A percentile compares a stretch with the other conserved stretches of the same genome.
Evolutionary conservation across 495 filamentous ascomycete species (phyloP).

Genomic region (Podospora pseudoanserina): DNA sequence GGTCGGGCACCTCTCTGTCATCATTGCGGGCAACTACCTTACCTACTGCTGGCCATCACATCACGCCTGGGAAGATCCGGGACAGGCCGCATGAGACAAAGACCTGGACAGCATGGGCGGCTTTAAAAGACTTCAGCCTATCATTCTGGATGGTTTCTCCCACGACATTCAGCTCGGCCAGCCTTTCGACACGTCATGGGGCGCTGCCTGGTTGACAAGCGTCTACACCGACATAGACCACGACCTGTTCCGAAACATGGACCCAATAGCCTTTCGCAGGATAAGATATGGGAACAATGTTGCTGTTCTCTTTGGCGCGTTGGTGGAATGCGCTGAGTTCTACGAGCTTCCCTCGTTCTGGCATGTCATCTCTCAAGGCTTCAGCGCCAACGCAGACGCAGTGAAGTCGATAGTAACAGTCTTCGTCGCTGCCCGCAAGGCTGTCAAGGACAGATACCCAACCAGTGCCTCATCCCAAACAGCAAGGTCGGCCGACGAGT

Average conservation of each 20-base stretch:
- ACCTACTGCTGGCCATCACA: too few species aligned
- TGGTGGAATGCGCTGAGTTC: slow-evolving; percentile 13
- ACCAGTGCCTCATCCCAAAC: slow-evolving; percentile 15
- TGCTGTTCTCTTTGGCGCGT: slow-evolving; percentile 23
- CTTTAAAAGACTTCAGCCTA: not conserved
- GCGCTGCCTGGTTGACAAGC: slow-evolving; percentile 16
- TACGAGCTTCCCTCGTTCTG: slow-evolving; percentile 20
- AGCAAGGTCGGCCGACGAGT: slow-evolving; percentile 23
- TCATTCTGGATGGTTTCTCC: slow-evolving; percentile 16
- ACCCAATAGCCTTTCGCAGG: slow-evolving; percentile 15
- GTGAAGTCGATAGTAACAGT: slow-evolving; percentile 10
- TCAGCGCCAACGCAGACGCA: slow-evolving; percentile 14
- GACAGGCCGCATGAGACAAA: too few species aligned
- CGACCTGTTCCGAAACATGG: slow-evolving; percentile 12
- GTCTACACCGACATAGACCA: slow-evolving; percentile 15
- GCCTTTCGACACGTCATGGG: slow-evolving; percentile 17
- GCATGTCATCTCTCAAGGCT: slow-evolving; percentile 17
- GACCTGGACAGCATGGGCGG: not conserved
- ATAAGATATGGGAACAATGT: slow-evolving; percentile 32
- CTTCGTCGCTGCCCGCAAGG: slow-evolving; percentile 22
- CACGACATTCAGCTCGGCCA: slow-evolving; percentile 5
- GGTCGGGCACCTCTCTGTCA: not conserved
- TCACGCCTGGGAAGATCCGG: too few species aligned
- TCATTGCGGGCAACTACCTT: too few species aligned
- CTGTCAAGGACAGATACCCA: slow-evolving; percentile 6